These are phyloP conservation scores for Aphanomyces cochlioides DNA, from an alignment of 352 stramenopile genomes.

Conservation along the genomic window DNA sequence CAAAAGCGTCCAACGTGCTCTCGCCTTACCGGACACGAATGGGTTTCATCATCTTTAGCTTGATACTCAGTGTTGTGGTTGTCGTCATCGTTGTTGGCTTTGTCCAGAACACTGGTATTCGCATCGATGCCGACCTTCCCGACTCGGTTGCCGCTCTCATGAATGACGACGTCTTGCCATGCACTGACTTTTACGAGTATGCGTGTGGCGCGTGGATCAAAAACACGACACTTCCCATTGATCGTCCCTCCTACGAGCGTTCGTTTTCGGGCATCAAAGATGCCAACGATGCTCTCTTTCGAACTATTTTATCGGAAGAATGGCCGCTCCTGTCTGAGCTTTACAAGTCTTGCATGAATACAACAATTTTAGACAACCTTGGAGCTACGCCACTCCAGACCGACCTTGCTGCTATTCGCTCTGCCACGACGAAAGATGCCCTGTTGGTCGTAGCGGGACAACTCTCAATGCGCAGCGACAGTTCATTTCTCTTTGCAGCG, in stretches of 20 bases:
- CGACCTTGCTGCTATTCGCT: conserved; percentile 42
- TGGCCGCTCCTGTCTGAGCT: conserved; percentile 59
- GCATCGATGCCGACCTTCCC: conserved; percentile 8
- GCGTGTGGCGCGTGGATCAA: conserved; percentile 53
- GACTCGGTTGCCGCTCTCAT: conserved; percentile 42
- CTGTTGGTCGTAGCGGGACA: conserved; percentile 54
- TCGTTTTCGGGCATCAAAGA: conserved; percentile 50
- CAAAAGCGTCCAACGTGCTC: background rate
- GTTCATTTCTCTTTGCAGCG: conserved; percentile 80
- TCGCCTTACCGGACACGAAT: background rate
- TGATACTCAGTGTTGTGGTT: conserved; percentile 8
- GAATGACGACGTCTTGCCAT: conserved; percentile 47
- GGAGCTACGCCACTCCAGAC: conserved; percentile 44
- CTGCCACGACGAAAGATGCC: conserved; percentile 35
- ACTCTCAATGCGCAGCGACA: conserved; percentile 44
- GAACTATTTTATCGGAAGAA: conserved; percentile 58
- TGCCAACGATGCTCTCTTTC: conserved; percentile 50
- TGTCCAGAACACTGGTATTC: background rate
- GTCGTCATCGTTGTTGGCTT: conserved; percentile 9
- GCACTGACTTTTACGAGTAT: conserved; percentile 74
- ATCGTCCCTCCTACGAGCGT: conserved; percentile 35
- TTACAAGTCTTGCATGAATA: conserved; percentile 64
- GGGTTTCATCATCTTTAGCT: background rate
- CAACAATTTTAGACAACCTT: conserved; percentile 44
- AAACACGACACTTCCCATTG: conserved; percentile 39